These are phyloP conservation scores for Coleophoma cylindrospora DNA, from an alignment of 2,329 filamentous ascomycete species.

Conservation along the genomic window DNA sequence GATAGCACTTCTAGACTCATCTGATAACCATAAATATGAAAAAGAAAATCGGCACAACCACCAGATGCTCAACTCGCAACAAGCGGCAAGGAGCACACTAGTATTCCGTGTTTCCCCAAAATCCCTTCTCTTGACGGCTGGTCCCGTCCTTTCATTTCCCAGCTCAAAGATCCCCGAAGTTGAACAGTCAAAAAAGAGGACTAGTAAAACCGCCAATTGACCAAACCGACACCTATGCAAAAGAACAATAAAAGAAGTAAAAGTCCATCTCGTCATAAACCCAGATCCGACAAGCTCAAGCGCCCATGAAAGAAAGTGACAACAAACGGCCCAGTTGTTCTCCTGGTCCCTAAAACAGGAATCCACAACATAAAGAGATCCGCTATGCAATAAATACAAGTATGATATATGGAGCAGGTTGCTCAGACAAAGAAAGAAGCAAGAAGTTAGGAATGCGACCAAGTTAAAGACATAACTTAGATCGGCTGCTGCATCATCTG, in stretches of 20 bases:
- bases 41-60: too few relatives aligned
- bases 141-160: background rate
- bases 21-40: too few relatives aligned
- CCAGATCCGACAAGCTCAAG: background rate
- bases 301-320: background rate
- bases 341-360: too few relatives aligned
- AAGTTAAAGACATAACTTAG: conserved; percentile 9
- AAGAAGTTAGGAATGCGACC: conserved; percentile 2
- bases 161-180: background rate
- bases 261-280: background rate
- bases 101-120: background rate
- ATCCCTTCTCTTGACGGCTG: background rate
- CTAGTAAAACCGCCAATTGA: background rate
- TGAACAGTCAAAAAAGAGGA: background rate
- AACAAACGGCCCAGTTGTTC: conserved; percentile 1
- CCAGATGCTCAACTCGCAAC: conserved; percentile 6
- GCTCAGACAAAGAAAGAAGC: conserved; percentile 8
- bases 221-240: background rate
- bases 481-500: conserved; percentile 29
- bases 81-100: conserved; percentile 6
- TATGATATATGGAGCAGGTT: conserved; percentile 8
- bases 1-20: too few relatives aligned
- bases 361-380: conserved; percentile 6
- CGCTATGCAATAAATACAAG: conserved; percentile 24
- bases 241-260: background rate